A percentile compares a stretch with the other conserved stretches of the same genome.
Conservation (phyloP, 257 asterid genomes). For the Penstemon davidsonii region DNA sequence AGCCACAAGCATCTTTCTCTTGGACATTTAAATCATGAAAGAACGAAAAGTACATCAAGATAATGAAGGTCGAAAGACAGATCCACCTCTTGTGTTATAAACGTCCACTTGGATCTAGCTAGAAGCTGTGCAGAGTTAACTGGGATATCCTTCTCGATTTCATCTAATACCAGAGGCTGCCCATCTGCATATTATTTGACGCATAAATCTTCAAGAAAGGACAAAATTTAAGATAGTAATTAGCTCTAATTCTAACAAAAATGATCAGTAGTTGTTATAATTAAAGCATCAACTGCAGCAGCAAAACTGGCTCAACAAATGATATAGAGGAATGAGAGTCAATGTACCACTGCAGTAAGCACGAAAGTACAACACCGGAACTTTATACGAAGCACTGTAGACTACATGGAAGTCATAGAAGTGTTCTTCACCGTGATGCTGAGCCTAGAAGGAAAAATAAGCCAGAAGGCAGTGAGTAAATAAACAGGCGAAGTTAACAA, state of each 20-base stretch:
- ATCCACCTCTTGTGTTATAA: slow-evolving; percentile 76
- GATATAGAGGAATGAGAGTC: slow-evolving; percentile 10
- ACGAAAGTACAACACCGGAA: slow-evolving; percentile 83
- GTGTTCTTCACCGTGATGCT: slow-evolving; percentile 41
- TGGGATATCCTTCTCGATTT: slow-evolving; percentile 59
- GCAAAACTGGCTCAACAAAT: background rate
- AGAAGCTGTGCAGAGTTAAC: slow-evolving; percentile 48
- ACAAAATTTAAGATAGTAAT: background rate
- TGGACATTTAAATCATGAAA: slow-evolving; percentile 6
- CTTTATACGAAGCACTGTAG: slow-evolving; percentile 74
- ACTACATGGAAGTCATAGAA: slow-evolving; percentile 70
- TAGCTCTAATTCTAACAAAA: too few relatives aligned
- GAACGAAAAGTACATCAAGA: background rate
- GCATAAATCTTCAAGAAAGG: background rate
- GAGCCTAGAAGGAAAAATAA: slow-evolving; percentile 48
- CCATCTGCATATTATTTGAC: slow-evolving; percentile 56
- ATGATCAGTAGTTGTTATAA: background rate
- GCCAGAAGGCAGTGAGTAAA: background rate
- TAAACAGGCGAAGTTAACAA: background rate
- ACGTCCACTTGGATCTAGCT: slow-evolving; percentile 68
- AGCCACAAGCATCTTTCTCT: background rate
- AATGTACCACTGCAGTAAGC: slow-evolving; percentile 69
- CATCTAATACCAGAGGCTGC: slow-evolving; percentile 63
- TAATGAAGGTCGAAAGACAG: background rate
- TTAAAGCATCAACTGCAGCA: slow-evolving; percentile 18